Evolutionary conservation across 371 early-diverging fungal genomes (phyloP).

Genomic region (Homolaphlyctis polyrhiza): DNA sequence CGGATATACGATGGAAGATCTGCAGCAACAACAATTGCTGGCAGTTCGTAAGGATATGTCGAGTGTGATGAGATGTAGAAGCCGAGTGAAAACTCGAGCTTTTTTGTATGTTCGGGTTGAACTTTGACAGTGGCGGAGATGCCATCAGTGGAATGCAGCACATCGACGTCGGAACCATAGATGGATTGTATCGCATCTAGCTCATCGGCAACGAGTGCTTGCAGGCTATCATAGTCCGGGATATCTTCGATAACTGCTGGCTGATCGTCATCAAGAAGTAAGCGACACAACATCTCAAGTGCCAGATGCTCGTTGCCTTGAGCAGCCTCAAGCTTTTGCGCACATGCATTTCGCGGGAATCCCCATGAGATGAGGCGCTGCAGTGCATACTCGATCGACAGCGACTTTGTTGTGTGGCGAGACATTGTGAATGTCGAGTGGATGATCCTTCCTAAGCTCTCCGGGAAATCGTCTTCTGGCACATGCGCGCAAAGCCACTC

Average conservation of each 20-base stretch:
- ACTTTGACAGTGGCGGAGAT: slow-evolving; percentile 10
- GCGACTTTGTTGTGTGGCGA: slow-evolving; percentile 48
- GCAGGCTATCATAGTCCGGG: neutral
- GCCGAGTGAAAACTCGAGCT: slow-evolving; percentile 27
- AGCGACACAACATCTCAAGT: slow-evolving; percentile 33
- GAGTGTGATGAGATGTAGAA: slow-evolving; percentile 50
- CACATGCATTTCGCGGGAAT: slow-evolving; percentile 46
- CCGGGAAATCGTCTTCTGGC: slow-evolving; percentile 73
- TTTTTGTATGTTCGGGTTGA: neutral
- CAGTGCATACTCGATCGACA: slow-evolving; percentile 58
- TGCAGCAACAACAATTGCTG: slow-evolving; percentile 58
- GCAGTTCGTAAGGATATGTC: slow-evolving; percentile 61
- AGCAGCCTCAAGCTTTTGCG: slow-evolving; percentile 38
- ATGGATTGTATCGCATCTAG: slow-evolving; percentile 33
- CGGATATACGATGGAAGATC: slow-evolving; percentile 67
- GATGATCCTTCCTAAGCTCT: slow-evolving; percentile 46
- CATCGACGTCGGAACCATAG: slow-evolving; percentile 1
- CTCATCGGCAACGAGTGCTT: slow-evolving; percentile 33
- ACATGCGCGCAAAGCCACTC: slow-evolving; percentile 91
- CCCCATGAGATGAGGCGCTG: slow-evolving; percentile 61
- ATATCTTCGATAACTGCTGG: slow-evolving; percentile 27
- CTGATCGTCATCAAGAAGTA: slow-evolving; percentile 24
- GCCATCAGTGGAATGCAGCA: neutral
- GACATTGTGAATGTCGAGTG: slow-evolving; percentile 49
- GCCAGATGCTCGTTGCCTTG: slow-evolving; percentile 50